phyloP scores from a whole-genome alignment of 2,329 filamentous ascomycete genomes.

The Coleophoma cylindrospora region DNA sequence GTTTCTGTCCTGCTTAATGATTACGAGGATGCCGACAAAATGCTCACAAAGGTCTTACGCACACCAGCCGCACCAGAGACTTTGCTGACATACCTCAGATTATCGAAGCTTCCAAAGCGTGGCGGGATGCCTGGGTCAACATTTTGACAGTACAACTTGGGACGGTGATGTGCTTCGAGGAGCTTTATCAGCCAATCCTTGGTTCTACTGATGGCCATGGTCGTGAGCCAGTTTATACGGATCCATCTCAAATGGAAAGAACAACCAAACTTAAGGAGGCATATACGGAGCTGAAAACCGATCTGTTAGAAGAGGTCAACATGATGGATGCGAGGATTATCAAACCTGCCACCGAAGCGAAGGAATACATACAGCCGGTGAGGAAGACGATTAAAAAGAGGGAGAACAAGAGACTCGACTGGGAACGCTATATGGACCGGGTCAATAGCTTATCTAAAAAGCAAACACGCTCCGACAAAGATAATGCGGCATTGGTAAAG shows the following conservation, averaged over 20 bases:
- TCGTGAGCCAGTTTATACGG: slow-evolving; percentile 54
- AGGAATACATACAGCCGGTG: slow-evolving; percentile 63
- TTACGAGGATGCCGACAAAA: slow-evolving; percentile 73
- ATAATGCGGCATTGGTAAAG: slow-evolving; percentile 66
- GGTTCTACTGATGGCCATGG: slow-evolving; percentile 55
- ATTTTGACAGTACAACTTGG: slow-evolving; percentile 66
- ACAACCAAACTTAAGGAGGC: slow-evolving; percentile 60
- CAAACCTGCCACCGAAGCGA: slow-evolving; percentile 63
- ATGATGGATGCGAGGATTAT: slow-evolving; percentile 68
- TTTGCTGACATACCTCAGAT: slow-evolving; percentile 43
- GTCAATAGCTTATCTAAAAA: slow-evolving; percentile 68
- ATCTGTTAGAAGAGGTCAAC: slow-evolving; percentile 66
- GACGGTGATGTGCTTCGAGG: slow-evolving; percentile 62
- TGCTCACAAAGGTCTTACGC: slow-evolving; percentile 60
- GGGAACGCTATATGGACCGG: slow-evolving; percentile 69
- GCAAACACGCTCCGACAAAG: slow-evolving; percentile 63
- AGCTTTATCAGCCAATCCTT: slow-evolving; percentile 72
- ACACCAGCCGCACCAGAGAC: slow-evolving; percentile 1
- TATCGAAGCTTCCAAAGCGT: slow-evolving; percentile 68
- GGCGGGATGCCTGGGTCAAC: slow-evolving; percentile 73
- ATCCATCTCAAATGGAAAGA: slow-evolving; percentile 56
- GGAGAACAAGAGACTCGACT: slow-evolving; percentile 77
- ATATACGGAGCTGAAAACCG: slow-evolving; percentile 66
- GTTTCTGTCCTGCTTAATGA: slow-evolving; percentile 71
- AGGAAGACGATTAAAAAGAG: slow-evolving; percentile 82